A percentile compares a stretch with the other conserved stretches of the same genome.
Conservation (phyloP, 2,329 filamentous ascomycete species). For the Xylaria hypoxylon region DNA sequence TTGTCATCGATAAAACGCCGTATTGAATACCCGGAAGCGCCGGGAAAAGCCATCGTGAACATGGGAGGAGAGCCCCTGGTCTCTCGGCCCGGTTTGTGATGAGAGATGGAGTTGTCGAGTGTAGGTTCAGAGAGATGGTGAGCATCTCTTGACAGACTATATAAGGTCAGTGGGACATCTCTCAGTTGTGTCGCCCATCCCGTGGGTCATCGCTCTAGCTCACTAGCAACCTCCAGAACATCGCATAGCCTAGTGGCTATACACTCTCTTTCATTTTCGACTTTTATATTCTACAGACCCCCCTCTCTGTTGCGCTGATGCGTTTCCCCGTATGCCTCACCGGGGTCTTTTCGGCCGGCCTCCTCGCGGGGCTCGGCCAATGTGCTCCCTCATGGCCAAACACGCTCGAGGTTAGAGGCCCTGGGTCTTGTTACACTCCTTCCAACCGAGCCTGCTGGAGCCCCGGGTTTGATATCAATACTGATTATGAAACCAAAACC, state of each 20-base stretch:
- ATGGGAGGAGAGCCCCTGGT: constrained; percentile 1
- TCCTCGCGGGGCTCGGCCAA: constrained; percentile 28
- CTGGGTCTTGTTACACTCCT: constrained; percentile 38
- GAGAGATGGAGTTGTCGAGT: neutral
- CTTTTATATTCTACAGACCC: neutral
- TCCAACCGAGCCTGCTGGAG: constrained; percentile 46
- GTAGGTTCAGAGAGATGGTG: neutral
- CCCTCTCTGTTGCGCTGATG: constrained; percentile 17
- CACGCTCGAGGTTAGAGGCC: constrained; percentile 25
- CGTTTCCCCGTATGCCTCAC: constrained; percentile 13
- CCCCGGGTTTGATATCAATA: constrained; percentile 44
- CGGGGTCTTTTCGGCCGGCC: constrained; percentile 24
- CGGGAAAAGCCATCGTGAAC: constrained; percentile 19
- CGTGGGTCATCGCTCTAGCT: neutral
- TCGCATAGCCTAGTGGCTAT: constrained; percentile 5
- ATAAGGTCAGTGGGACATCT: constrained; percentile 23
- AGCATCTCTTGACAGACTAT: constrained; percentile 8
- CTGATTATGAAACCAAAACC: constrained; percentile 45
- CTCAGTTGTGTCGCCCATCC: neutral
- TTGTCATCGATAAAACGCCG: neutral
- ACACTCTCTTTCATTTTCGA: neutral
- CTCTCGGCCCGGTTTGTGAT: neutral
- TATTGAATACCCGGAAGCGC: constrained; percentile 11
- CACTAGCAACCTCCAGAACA: neutral
- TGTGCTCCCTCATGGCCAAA: constrained; percentile 30